Percentiles rank a stretch among this genome's conserved stretches.
Conservation (phyloP, 495 filamentous ascomycete species). For the Aspergillus kassunensis region DNA sequence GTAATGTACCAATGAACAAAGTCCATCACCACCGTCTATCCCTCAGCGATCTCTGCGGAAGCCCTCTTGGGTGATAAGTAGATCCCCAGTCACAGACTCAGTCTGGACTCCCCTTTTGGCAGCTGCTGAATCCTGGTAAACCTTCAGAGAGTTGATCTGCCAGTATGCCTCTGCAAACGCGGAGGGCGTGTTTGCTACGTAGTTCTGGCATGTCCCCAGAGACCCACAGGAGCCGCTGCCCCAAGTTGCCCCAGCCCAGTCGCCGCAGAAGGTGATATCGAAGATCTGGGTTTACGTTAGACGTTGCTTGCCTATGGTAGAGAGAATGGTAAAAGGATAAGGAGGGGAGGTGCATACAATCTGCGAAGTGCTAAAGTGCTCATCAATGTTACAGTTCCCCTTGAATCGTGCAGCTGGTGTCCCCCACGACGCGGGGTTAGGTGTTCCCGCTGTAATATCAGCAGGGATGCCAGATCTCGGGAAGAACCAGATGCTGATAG, state of each 20-base stretch:
- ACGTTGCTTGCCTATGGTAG: too few species aligned
- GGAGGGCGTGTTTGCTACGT: constrained; percentile 57
- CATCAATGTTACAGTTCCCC: constrained; percentile 55
- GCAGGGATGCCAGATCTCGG: constrained; percentile 41
- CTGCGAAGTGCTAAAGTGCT: constrained; percentile 58
- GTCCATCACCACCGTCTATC: too few species aligned
- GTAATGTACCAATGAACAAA: too few species aligned
- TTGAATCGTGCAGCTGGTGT: constrained; percentile 56
- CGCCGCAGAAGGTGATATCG: constrained; percentile 66
- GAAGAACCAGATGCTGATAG: constrained; percentile 64
- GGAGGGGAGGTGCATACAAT: constrained; percentile 39
- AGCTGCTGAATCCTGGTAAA: constrained; percentile 44
- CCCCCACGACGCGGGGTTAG: constrained; percentile 59
- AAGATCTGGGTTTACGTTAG: constrained; percentile 45
- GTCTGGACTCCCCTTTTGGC: neutral
- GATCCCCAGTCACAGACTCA: neutral
- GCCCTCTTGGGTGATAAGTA: neutral
- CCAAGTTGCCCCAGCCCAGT: constrained; percentile 55
- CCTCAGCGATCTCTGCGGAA: neutral
- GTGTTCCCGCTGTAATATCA: constrained; percentile 47
- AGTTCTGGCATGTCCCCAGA: constrained; percentile 52
- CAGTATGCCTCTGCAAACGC: constrained; percentile 63
- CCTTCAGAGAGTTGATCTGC: constrained; percentile 60
- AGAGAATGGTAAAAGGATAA: neutral
- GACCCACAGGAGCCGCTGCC: constrained; percentile 25